These are phyloP conservation scores for Stygiomarasmius scandens DNA, from an alignment of 1,284 basidiomycete species.

Conservation along the genomic window DNA sequence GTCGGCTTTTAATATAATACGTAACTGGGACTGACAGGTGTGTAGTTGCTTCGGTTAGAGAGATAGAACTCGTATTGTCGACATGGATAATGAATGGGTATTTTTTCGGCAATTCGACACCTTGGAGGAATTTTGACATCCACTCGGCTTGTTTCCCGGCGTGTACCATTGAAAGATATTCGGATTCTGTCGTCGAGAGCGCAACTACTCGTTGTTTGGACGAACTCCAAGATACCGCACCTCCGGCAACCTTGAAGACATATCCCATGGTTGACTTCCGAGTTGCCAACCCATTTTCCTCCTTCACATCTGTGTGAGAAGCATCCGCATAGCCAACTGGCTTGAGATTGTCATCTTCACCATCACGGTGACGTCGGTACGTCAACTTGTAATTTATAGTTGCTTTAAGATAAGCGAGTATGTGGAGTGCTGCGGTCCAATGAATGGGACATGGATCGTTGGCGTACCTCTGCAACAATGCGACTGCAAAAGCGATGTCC, in stretches of 20 bases:
- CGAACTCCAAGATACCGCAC: constrained; percentile 33
- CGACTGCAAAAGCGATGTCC: constrained; percentile 33
- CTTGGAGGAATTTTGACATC: constrained; percentile 39
- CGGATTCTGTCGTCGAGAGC: constrained; percentile 35
- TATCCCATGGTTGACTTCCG: constrained; percentile 33
- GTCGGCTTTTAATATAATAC: too few species aligned
- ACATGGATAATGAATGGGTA: neutral
- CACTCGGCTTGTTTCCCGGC: constrained; percentile 32
- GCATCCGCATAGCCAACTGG: neutral
- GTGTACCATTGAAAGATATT: constrained; percentile 34
- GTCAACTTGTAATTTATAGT: constrained; percentile 23
- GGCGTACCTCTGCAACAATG: constrained; percentile 26
- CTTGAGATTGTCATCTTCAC: too few species aligned
- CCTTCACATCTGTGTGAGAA: constrained; percentile 28
- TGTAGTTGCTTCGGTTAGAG: neutral
- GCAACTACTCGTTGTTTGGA: constrained; percentile 31
- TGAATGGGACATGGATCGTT: constrained; percentile 30
- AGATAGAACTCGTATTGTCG: neutral
- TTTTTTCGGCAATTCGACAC: neutral
- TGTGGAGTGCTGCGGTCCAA: constrained; percentile 29
- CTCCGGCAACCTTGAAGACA: constrained; percentile 27
- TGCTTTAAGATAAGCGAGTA: constrained; percentile 33
- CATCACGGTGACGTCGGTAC: neutral
- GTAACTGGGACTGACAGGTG: too few species aligned
- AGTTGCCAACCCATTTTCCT: constrained; percentile 23